These are phyloP conservation scores for Fusarium sp. DNA, from an alignment of 2,329 filamentous ascomycete species.

Conservation along the genomic window DNA sequence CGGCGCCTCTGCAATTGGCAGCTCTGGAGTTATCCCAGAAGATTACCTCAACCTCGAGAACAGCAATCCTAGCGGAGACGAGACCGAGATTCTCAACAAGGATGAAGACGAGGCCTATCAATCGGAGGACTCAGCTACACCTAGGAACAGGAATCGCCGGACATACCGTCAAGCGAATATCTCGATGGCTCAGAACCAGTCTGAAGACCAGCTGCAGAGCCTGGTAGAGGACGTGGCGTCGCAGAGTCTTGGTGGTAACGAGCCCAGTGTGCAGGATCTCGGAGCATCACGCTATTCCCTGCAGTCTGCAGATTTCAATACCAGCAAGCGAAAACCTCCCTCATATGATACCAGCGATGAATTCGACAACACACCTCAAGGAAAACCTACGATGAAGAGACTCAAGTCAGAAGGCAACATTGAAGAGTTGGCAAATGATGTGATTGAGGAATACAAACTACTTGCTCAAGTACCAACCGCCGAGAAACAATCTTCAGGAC, in stretches of 20 bases:
- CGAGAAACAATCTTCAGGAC: slow-evolving; percentile 60
- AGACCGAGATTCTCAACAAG: slow-evolving; percentile 58
- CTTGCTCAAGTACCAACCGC: slow-evolving; percentile 63
- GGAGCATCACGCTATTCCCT: slow-evolving; percentile 40
- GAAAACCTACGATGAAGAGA: slow-evolving; percentile 65
- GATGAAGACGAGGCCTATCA: slow-evolving; percentile 57
- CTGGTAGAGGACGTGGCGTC: slow-evolving; percentile 64
- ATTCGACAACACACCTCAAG: slow-evolving; percentile 50
- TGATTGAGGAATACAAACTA: slow-evolving; percentile 58
- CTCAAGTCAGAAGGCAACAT: slow-evolving; percentile 62
- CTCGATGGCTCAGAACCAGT: slow-evolving; percentile 57
- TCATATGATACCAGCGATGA: slow-evolving; percentile 64
- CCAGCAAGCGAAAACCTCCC: slow-evolving; percentile 67
- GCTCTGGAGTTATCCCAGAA: slow-evolving; percentile 62
- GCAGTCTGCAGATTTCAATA: slow-evolving; percentile 53
- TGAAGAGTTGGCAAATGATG: slow-evolving; percentile 49
- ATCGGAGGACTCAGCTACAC: slow-evolving; percentile 54
- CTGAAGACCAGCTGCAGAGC: slow-evolving; percentile 62
- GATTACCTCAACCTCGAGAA: slow-evolving; percentile 61
- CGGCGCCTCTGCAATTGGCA: slow-evolving; percentile 63
- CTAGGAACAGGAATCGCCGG: slow-evolving; percentile 42
- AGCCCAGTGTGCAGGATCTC: slow-evolving; percentile 38
- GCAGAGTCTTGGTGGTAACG: slow-evolving; percentile 65
- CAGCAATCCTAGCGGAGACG: slow-evolving; percentile 53
- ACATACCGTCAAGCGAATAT: slow-evolving; percentile 42